A percentile compares a stretch with the other conserved stretches of the same genome.
These are phyloP conservation scores for Dendrobium chrysotoxum DNA, from an alignment of 106 monocot species.

Conservation along the genomic window DNA sequence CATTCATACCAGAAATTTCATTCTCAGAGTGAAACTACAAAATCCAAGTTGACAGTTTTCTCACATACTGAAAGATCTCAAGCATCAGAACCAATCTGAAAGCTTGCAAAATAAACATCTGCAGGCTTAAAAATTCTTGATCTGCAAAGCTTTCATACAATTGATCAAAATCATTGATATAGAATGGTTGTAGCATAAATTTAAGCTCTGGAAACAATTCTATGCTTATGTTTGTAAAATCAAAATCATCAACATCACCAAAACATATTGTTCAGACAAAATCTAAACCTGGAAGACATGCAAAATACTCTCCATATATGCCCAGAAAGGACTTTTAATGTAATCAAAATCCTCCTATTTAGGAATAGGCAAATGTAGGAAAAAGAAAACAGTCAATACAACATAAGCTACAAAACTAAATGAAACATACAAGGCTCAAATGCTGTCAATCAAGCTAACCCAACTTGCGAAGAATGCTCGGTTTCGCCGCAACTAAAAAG, in stretches of 20 bases:
- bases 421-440: neutral
- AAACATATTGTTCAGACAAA: neutral
- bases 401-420: slow-evolving; percentile 1
- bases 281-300: neutral
- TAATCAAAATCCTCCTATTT: neutral
- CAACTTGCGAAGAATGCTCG: neutral
- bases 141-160: too few species aligned
- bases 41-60: too few species aligned
- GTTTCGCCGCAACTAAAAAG: slow-evolving; percentile 6
- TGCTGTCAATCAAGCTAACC: neutral
- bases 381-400: neutral
- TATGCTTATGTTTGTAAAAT: neutral
- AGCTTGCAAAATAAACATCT: too few species aligned
- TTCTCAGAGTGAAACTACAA: too few species aligned
- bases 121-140: too few species aligned
- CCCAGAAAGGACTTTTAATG: neutral
- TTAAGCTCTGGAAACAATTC: too few species aligned
- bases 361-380: neutral
- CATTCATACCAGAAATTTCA: too few species aligned
- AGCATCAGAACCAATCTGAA: too few species aligned
- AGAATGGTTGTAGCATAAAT: too few species aligned
- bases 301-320: neutral
- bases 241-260: neutral
- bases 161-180: too few species aligned
- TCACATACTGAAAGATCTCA: too few species aligned